Evolutionary conservation across 208 protist species (phyloP).

Genomic region (Spongospora subterranea): DNA sequence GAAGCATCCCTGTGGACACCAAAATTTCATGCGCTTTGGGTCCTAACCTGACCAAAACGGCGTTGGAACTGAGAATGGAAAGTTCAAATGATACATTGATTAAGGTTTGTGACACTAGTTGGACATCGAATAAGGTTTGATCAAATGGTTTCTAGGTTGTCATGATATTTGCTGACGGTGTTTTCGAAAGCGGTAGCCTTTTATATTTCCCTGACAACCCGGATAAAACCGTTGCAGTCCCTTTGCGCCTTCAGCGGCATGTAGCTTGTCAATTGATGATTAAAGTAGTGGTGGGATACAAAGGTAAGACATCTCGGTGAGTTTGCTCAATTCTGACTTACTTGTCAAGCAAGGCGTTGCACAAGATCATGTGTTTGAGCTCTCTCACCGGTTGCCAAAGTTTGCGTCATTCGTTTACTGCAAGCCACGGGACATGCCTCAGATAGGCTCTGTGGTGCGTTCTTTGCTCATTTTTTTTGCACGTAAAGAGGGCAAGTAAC

Average conservation of each 20-base stretch:
- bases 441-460: background rate
- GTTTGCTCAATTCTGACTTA: background rate
- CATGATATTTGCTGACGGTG: background rate
- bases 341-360: background rate
- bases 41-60: background rate
- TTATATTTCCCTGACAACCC: conserved; percentile 75
- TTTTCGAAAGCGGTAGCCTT: conserved; percentile 63
- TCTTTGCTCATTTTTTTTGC: background rate
- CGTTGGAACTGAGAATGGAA: conserved; percentile 52
- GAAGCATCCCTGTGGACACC: conserved; percentile 40
- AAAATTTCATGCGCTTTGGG: background rate
- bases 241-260: conserved; percentile 76
- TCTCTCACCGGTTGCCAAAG: conserved; percentile 78
- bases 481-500: background rate
- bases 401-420: conserved; percentile 81
- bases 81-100: conserved; percentile 58
- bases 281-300: conserved; percentile 81
- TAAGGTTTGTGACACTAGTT: background rate
- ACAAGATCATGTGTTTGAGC: conserved; percentile 82
- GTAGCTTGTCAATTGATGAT: conserved; percentile 76
- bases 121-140: background rate
- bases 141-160: background rate
- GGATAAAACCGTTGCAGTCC: conserved; percentile 73
- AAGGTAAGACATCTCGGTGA: background rate
- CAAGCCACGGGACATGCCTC: conserved; percentile 21